These are phyloP conservation scores for Fusarium staphyleae DNA, from an alignment of 2,329 filamentous ascomycete species.

Conservation along the genomic window DNA sequence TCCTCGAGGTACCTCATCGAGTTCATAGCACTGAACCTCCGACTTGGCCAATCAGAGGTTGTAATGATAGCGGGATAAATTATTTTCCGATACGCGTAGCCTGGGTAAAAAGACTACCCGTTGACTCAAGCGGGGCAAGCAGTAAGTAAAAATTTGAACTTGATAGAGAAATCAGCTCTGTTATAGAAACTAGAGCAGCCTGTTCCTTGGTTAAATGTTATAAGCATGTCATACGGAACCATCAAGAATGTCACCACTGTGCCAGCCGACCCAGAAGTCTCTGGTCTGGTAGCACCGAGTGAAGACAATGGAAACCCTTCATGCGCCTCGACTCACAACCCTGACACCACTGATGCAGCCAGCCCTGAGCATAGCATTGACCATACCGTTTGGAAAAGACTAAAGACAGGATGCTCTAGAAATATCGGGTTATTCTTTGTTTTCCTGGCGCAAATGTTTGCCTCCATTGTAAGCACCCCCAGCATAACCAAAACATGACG, in stretches of 20 bases:
- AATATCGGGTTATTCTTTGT: slow-evolving; percentile 52
- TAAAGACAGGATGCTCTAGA: slow-evolving; percentile 55
- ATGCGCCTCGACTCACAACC: not conserved
- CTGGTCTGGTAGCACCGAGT: not conserved
- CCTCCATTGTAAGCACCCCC: slow-evolving; percentile 45
- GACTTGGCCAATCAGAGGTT: too few species aligned
- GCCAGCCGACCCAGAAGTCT: not conserved
- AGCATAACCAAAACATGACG: not conserved
- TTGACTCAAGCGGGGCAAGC: too few species aligned
- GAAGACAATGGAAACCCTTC: not conserved
- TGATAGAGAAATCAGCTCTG: too few species aligned
- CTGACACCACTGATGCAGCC: not conserved
- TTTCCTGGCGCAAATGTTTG: slow-evolving; percentile 51
- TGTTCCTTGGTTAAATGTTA: too few species aligned
- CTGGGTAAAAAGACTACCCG: too few species aligned
- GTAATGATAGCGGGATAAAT: too few species aligned
- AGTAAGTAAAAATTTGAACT: too few species aligned
- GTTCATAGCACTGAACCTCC: too few species aligned
- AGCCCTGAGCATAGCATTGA: not conserved
- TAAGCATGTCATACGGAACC: slow-evolving; percentile 18
- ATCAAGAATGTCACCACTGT: slow-evolving; percentile 1
- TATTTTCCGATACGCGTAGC: too few species aligned
- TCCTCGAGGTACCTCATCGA: too few species aligned
- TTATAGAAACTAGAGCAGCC: too few species aligned
- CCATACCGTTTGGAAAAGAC: not conserved